Evolutionary conservation across 148 eudicot genomes (phyloP).

Genomic region (Rhododendron griersonianum): DNA sequence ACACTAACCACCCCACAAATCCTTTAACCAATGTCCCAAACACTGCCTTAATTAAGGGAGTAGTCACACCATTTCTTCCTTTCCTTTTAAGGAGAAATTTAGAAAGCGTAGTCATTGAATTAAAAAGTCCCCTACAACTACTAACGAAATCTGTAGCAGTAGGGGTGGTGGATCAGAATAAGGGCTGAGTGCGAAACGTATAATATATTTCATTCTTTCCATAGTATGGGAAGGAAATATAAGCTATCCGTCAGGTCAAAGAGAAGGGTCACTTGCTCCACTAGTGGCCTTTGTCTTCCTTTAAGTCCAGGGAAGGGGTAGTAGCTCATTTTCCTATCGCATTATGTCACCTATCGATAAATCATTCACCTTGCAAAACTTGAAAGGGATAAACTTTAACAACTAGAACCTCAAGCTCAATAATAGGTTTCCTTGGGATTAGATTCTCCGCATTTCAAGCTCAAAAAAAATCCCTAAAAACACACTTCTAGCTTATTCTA

Average conservation of each 20-base stretch:
- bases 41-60: background rate
- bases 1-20: background rate
- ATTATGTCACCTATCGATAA: background rate
- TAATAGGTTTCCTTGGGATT: background rate
- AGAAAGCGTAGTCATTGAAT: background rate
- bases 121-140: background rate
- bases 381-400: background rate
- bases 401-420: background rate
- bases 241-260: background rate
- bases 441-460: background rate
- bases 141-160: background rate
- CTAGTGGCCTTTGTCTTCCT: background rate
- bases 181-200: background rate
- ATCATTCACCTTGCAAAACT: background rate
- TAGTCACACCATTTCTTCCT: background rate
- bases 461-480: background rate
- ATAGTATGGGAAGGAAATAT: no score
- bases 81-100: background rate
- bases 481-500: background rate
- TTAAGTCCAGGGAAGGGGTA: background rate
- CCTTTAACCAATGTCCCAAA: background rate
- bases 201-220: background rate
- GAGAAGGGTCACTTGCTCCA: background rate
- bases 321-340: background rate
- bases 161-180: background rate